Evolutionary conservation across 768 basidiomycete species (phyloP).

Genomic region (Guyanaporus albipodus): DNA sequence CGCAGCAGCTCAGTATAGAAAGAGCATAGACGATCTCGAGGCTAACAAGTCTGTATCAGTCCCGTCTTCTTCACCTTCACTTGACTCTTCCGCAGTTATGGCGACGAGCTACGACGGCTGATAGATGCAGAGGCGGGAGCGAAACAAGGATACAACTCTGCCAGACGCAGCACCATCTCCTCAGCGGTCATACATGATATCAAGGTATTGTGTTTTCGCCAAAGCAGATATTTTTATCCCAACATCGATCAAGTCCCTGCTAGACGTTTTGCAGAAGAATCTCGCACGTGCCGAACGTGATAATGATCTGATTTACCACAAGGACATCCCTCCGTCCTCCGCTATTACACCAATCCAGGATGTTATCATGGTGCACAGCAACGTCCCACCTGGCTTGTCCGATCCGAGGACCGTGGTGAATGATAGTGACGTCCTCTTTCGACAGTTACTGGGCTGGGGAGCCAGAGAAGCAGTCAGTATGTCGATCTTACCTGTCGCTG

Average conservation of each 20-base stretch:
- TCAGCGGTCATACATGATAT: constrained; percentile 70
- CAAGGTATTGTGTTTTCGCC: constrained; percentile 46
- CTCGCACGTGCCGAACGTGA: constrained; percentile 76
- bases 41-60: constrained; percentile 51
- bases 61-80: not conserved
- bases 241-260: constrained; percentile 55
- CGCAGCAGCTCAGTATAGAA: constrained; percentile 85
- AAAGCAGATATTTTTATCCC: not conserved
- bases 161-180: constrained; percentile 58
- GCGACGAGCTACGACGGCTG: constrained; percentile 79
- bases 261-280: constrained; percentile 64
- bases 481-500: constrained; percentile 22
- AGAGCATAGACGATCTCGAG: constrained; percentile 85
- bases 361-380: constrained; percentile 61
- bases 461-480: constrained; percentile 82
- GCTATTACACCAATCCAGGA: constrained; percentile 62
- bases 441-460: constrained; percentile 79
- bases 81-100: constrained; percentile 57
- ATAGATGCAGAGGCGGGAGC: constrained; percentile 61
- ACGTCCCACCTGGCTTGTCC: constrained; percentile 49
- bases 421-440: constrained; percentile 61
- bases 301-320: constrained; percentile 94
- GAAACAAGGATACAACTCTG: constrained; percentile 66
- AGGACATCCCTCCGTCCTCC: constrained; percentile 72
- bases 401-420: constrained; percentile 57